Percentiles rank a stretch among this genome's conserved stretches.
These are phyloP conservation scores for Terfezia boudieri DNA, from an alignment of 495 filamentous ascomycete species.

Conservation along the genomic window DNA sequence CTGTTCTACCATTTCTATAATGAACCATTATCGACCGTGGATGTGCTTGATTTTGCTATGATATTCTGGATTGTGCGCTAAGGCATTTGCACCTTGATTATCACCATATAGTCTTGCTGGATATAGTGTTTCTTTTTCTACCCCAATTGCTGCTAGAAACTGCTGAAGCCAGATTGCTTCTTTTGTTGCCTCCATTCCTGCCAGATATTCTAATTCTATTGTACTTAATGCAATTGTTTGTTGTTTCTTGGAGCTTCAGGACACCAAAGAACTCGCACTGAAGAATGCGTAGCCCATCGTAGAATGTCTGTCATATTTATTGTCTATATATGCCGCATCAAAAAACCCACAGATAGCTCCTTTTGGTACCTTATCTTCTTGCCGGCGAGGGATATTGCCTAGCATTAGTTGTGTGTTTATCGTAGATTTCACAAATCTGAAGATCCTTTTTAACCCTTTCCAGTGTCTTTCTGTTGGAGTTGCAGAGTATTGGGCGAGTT, in stretches of 20 bases:
- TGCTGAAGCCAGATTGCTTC: conserved; percentile 1
- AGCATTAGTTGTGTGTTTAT: neutral
- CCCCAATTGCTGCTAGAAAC: neutral
- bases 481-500: neutral
- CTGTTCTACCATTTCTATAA: no score
- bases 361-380: no score
- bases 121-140: no score
- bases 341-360: neutral
- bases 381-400: no score
- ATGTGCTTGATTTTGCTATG: no score
- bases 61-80: no score
- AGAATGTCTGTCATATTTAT: neutral
- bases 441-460: neutral
- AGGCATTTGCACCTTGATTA: no score
- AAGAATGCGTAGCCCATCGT: conserved; percentile 2
- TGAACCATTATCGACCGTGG: no score
- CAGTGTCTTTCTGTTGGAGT: neutral
- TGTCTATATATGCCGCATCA: neutral
- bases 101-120: no score
- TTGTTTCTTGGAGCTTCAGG: conserved; percentile 2
- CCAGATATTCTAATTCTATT: conserved; percentile 7
- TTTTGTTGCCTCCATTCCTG: conserved; percentile 1
- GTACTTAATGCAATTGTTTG: neutral
- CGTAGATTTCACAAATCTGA: neutral
- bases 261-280: neutral